These are phyloP conservation scores for Sphaerosporella brunnea DNA, from an alignment of 495 filamentous ascomycete species.

Conservation along the genomic window DNA sequence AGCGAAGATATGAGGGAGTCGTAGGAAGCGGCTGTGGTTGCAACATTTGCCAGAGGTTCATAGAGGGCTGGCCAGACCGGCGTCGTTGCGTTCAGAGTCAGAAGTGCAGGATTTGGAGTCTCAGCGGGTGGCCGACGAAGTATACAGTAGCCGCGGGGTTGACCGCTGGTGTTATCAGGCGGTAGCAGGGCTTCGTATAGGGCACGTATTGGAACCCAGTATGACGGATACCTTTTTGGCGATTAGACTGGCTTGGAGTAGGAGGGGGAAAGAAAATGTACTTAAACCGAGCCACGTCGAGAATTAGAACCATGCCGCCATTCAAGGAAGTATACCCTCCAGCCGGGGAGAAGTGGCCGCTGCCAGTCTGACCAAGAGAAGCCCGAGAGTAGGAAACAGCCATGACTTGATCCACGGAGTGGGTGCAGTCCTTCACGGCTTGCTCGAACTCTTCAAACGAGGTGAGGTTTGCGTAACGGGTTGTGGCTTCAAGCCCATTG, in stretches of 20 bases:
- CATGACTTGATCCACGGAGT: conserved; percentile 12
- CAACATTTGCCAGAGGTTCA: conserved; percentile 5
- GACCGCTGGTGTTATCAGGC: conserved; percentile 15
- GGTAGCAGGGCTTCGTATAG: conserved; percentile 19
- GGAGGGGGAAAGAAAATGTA: conserved; percentile 6
- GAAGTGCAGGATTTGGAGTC: conserved; percentile 8
- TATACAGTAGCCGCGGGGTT: conserved; percentile 21
- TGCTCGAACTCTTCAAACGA: conserved; percentile 21
- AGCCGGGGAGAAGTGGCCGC: conserved; percentile 24
- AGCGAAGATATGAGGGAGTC: conserved; percentile 6
- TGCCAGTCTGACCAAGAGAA: conserved; percentile 22
- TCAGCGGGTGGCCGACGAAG: conserved; percentile 8
- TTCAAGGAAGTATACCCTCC: conserved; percentile 20
- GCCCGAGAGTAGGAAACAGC: conserved; percentile 23
- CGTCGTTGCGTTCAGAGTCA: conserved; percentile 20
- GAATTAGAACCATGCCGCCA: conserved; percentile 22
- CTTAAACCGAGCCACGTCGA: conserved; percentile 25
- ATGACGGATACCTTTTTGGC: conserved; percentile 18
- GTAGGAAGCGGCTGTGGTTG: conserved; percentile 1
- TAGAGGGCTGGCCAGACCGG: conserved; percentile 16
- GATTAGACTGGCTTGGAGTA: too few species aligned
- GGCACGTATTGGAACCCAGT: conserved; percentile 22
- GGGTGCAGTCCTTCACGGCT: conserved; percentile 15
- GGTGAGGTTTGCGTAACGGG: conserved; percentile 19
- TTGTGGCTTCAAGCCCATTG: conserved; percentile 22